A percentile compares a stretch with the other conserved stretches of the same genome.
Conservation (phyloP, 2,329 filamentous ascomycete genomes). For the Phyllosticta capitalensis region DNA sequence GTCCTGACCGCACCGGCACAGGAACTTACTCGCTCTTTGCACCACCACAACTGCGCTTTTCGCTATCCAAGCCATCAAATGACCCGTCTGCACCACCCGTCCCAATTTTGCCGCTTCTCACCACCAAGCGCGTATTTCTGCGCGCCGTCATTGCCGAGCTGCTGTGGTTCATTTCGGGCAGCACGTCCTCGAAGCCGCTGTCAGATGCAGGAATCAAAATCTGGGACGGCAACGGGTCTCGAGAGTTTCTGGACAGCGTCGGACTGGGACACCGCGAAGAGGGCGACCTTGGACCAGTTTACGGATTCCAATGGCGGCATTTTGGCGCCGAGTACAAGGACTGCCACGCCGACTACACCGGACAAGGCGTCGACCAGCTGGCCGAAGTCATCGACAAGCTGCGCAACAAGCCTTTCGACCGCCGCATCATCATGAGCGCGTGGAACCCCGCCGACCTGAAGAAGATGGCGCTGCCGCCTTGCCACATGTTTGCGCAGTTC, state of each 20-base stretch:
- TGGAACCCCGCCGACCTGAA: constrained; percentile 86
- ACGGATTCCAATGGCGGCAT: constrained; percentile 98
- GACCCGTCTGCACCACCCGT: constrained; percentile 32
- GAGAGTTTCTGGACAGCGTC: constrained; percentile 78
- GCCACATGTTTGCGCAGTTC: constrained; percentile 97
- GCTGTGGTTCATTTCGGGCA: constrained; percentile 87
- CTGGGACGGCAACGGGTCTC: constrained; percentile 94
- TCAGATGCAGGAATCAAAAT: constrained; percentile 81
- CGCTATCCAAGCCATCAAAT: constrained; percentile 52
- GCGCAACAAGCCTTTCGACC: constrained; percentile 72
- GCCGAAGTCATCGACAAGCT: constrained; percentile 84
- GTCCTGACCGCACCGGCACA: constrained; percentile 87
- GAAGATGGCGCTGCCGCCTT: constrained; percentile 87
- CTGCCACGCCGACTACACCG: constrained; percentile 69
- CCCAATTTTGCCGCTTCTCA: constrained; percentile 80
- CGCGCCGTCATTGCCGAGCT: constrained; percentile 85
- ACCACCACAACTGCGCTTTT: constrained; percentile 77
- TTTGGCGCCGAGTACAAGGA: constrained; percentile 88
- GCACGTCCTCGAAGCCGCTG: constrained; percentile 69
- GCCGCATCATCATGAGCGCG: constrained; percentile 79
- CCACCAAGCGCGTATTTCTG: constrained; percentile 92
- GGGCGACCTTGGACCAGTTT: constrained; percentile 89
- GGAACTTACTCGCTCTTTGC: constrained; percentile 87
- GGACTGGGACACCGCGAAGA: constrained; percentile 72
- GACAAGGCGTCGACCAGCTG: constrained; percentile 86